phyloP scores from a whole-genome alignment of 2,329 filamentous ascomycete genomes.

The Hysterium pulicare region DNA sequence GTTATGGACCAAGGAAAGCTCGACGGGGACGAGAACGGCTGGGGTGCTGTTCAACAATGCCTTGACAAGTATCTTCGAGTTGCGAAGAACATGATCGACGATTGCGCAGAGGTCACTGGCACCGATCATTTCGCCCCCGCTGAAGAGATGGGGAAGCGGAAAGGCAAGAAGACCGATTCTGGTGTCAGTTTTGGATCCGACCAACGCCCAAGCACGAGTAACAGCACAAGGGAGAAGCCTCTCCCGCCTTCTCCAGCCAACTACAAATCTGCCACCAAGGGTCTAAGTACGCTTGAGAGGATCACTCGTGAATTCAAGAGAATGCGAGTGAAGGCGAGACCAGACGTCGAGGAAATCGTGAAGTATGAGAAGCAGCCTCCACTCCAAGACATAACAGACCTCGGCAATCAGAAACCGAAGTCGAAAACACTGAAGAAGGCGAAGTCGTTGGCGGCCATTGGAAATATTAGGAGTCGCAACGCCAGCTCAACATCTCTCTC shows the following conservation, averaged over 20 bases:
- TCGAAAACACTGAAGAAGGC: slow-evolving; percentile 34
- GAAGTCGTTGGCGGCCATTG: slow-evolving; percentile 25
- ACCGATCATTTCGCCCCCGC: slow-evolving; percentile 34
- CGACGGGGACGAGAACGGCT: slow-evolving; percentile 53
- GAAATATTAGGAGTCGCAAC: slow-evolving; percentile 28
- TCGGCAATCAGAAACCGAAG: slow-evolving; percentile 24
- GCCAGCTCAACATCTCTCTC: slow-evolving; percentile 27
- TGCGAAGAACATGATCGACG: slow-evolving; percentile 60
- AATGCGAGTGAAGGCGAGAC: slow-evolving; percentile 52
- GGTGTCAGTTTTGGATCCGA: slow-evolving; percentile 57
- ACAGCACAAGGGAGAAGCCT: slow-evolving; percentile 23
- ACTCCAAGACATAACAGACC: slow-evolving; percentile 14
- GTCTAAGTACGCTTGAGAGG: slow-evolving; percentile 55
- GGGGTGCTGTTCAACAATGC: slow-evolving; percentile 47
- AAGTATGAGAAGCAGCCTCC: slow-evolving; percentile 23
- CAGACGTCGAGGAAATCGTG: slow-evolving; percentile 50
- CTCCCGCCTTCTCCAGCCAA: slow-evolving; percentile 17
- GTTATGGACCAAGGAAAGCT: slow-evolving; percentile 54
- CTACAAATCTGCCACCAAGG: slow-evolving; percentile 21
- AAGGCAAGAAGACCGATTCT: slow-evolving; percentile 59
- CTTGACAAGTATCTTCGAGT: slow-evolving; percentile 58
- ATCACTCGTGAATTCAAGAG: slow-evolving; percentile 58
- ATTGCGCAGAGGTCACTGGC: slow-evolving; percentile 50
- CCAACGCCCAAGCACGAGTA: slow-evolving; percentile 27
- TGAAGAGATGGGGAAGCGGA: slow-evolving; percentile 28